These are phyloP conservation scores for Trichoderma breve DNA, from an alignment of 2,329 filamentous ascomycete species.

Conservation along the genomic window DNA sequence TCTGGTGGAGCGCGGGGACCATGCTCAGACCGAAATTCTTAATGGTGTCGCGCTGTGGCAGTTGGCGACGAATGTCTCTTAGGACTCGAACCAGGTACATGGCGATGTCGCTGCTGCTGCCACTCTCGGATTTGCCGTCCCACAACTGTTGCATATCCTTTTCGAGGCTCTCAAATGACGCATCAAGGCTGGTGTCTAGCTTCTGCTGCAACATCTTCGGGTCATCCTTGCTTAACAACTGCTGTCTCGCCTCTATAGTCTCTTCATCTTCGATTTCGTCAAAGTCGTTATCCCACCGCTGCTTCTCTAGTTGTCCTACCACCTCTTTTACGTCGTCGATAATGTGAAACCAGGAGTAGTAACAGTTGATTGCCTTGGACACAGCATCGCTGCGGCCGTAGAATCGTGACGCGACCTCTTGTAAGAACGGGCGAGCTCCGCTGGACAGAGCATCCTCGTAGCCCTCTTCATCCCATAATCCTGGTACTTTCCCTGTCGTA, in stretches of 20 bases:
- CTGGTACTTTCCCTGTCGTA: constrained; percentile 47
- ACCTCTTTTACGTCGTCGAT: constrained; percentile 65
- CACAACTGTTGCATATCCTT: constrained; percentile 53
- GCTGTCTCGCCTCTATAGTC: constrained; percentile 63
- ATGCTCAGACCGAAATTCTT: constrained; percentile 58
- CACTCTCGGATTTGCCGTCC: constrained; percentile 42
- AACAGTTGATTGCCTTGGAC: constrained; percentile 59
- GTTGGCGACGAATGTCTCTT: constrained; percentile 67
- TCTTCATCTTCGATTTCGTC: constrained; percentile 74
- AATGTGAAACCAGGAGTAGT: constrained; percentile 70
- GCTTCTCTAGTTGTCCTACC: constrained; percentile 63
- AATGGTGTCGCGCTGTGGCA: constrained; percentile 54
- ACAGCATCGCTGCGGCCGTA: constrained; percentile 71
- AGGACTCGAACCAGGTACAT: constrained; percentile 71
- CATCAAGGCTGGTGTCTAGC: constrained; percentile 54
- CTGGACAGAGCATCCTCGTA: constrained; percentile 64
- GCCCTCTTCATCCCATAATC: constrained; percentile 66
- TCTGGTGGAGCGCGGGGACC: constrained; percentile 62
- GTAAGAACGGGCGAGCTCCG: constrained; percentile 66
- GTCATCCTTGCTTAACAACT: constrained; percentile 69
- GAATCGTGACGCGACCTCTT: constrained; percentile 64
- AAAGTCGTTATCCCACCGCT: constrained; percentile 73
- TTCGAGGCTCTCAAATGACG: constrained; percentile 59
- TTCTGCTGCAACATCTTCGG: constrained; percentile 60
- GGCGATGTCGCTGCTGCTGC: constrained; percentile 52